Evolutionary conservation across 1,284 basidiomycete genomes (phyloP).

Genomic region (Leccinum pachyderme): DNA sequence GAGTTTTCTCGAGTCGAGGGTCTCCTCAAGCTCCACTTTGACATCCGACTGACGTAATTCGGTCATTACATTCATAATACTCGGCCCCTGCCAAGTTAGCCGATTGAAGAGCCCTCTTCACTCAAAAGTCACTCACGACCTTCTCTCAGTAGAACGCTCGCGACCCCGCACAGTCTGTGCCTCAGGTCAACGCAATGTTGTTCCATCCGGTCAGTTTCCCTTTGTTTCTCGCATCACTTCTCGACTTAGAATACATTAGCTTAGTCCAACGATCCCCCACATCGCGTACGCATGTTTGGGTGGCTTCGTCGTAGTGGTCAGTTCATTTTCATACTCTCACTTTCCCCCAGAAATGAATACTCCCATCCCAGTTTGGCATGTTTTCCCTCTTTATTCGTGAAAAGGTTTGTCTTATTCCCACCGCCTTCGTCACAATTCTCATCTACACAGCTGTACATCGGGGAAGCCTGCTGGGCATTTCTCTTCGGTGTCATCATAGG

Average conservation of each 20-base stretch:
- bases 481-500: conserved; percentile 92
- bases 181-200: conserved; percentile 16
- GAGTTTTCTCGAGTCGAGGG: too few species aligned
- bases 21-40: neutral
- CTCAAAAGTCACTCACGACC: conserved; percentile 6
- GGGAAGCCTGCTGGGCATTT: conserved; percentile 96
- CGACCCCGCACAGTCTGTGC: neutral
- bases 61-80: neutral
- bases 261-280: conserved; percentile 68
- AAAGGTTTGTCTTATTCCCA: conserved; percentile 46
- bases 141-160: conserved; percentile 2
- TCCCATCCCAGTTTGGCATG: conserved; percentile 76
- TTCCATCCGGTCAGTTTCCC: conserved; percentile 29
- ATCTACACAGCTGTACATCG: conserved; percentile 74
- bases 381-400: conserved; percentile 93
- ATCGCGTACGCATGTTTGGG: conserved; percentile 83
- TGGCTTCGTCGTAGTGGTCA: conserved; percentile 75
- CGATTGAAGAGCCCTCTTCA: neutral
- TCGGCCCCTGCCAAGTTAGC: conserved; percentile 4
- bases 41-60: conserved; percentile 16
- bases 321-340: conserved; percentile 29
- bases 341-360: neutral
- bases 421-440: conserved; percentile 5
- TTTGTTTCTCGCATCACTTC: neutral
- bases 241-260: conserved; percentile 40